A percentile compares a stretch with the other conserved stretches of the same genome.
Conservation (phyloP, 1,139 yeast species). For the Sugiyamaella paludigena region DNA sequence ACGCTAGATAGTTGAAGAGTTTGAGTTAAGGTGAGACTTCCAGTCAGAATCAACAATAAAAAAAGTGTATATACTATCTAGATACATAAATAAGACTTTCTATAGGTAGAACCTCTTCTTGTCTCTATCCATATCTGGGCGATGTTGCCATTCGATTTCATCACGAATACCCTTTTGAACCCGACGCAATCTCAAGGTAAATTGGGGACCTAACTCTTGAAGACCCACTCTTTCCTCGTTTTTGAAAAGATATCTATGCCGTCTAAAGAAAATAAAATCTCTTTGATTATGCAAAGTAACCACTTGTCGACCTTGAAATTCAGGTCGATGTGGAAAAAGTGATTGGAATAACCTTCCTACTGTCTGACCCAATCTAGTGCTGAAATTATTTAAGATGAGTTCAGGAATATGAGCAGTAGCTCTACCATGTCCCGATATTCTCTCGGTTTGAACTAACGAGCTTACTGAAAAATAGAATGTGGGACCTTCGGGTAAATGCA, state of each 20-base stretch:
- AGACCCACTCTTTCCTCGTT: conserved; percentile 91
- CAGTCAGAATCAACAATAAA: not conserved
- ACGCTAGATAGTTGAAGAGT: too few relatives aligned
- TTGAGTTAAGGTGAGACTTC: not conserved
- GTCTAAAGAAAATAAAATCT: conserved; percentile 89
- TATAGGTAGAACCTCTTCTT: conserved; percentile 86
- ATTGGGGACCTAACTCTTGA: conserved; percentile 96
- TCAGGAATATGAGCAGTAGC: conserved; percentile 92
- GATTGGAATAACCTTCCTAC: conserved; percentile 91
- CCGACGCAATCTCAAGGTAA: conserved; percentile 82
- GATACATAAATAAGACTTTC: not conserved
- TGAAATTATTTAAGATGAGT: conserved; percentile 83
- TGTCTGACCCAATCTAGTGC: conserved; percentile 87
- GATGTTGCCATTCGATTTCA: conserved; percentile 94
- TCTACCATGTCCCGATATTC: conserved; percentile 80
- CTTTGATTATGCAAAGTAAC: conserved; percentile 94
- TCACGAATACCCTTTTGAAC: conserved; percentile 88
- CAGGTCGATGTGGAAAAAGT: conserved; percentile 88
- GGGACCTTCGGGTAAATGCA: conserved; percentile 93
- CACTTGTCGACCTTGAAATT: conserved; percentile 91
- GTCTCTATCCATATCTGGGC: conserved; percentile 94
- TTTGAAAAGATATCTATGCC: conserved; percentile 87
- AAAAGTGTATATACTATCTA: conserved; percentile 1
- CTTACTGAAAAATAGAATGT: conserved; percentile 85
- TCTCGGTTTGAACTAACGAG: conserved; percentile 54